Conservation (phyloP, 1,284 basidiomycete species). For the Puccinia triticina region DNA sequence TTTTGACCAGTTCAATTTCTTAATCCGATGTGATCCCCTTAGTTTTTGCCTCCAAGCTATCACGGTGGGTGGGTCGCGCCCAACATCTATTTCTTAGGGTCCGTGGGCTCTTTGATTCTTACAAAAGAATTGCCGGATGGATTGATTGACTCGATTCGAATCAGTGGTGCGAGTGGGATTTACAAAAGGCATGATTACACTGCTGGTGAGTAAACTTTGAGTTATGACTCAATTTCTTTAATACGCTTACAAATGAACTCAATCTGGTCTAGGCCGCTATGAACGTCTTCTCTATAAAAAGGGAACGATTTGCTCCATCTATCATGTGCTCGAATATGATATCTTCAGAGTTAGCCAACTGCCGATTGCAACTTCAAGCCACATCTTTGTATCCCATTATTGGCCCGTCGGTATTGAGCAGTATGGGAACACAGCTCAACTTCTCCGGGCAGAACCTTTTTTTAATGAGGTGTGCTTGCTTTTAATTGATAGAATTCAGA, state of each 20-base stretch:
- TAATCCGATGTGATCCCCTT: not conserved
- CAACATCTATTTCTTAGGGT: conserved; percentile 94
- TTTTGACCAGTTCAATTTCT: conserved; percentile 28
- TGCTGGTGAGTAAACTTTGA: conserved; percentile 65
- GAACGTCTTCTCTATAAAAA: conserved; percentile 73
- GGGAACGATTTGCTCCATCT: conserved; percentile 76
- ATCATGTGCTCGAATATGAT: conserved; percentile 87
- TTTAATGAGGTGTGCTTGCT: conserved; percentile 69
- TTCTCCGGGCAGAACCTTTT: conserved; percentile 79
- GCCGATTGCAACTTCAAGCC: conserved; percentile 61
- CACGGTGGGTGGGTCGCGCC: conserved; percentile 72
- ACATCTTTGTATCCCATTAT: conserved; percentile 90
- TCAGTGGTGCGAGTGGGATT: conserved; percentile 83
- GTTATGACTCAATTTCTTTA: not conserved
- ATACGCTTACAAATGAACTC: conserved; percentile 9
- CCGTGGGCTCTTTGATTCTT: conserved; percentile 84
- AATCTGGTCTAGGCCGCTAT: conserved; percentile 66
- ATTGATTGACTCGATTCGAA: conserved; percentile 70
- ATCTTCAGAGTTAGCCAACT: conserved; percentile 65
- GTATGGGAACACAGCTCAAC: conserved; percentile 71
- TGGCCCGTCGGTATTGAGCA: conserved; percentile 89
- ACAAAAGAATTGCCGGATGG: conserved; percentile 56
- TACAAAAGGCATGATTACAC: conserved; percentile 80
- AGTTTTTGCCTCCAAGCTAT: conserved; percentile 50
- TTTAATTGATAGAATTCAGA: too few species aligned